Evolutionary conservation across 345 rosid genomes (phyloP), one percentile per base, ranked within the genome.

Genomic region (Rhizophora apiculata): DNA sequence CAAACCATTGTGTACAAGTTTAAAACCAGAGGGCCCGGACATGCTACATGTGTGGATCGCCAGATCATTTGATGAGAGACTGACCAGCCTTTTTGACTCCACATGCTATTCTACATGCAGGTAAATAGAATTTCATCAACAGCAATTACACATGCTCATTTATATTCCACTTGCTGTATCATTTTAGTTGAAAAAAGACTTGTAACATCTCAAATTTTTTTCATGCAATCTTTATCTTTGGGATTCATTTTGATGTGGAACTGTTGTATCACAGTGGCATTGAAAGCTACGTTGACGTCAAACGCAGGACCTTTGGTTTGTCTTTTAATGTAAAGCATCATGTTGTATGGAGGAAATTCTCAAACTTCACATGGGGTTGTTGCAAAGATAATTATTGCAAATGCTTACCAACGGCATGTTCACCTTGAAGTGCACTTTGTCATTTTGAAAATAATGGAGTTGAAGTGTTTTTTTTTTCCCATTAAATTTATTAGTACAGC

Each of bases 31-130:
- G 81, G 61, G 69, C 36, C 16, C 81, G 82, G 65, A 74, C 80
- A 20, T 85, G 89, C 74, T 85, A 77, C 81, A 60, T 69, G 74
- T 83, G 86, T 51, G 89, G 86, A 62, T 85, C 83, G 63, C 81
- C 76, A 34, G 78, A 76, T 75, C 89, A 85, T 72, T 74, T 85
- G 22, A 77, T 78, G 52, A 79, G 86, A 71, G 78, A 79, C 65
- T 83, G 89, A 76, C 89, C 81, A 15, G 78, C 60, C 52, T 81
- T 79, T 65, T 65, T 60, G 30, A 73, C 53, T 76, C 66, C 62
- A 11, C 69, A 53, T 77, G 62, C 76, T 60, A 77, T 73, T 81
- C 60, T 75, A 68, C 83, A 68, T 27, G 70, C 72, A 65, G 85
- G 89, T 83, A 72, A 39, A 58, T 37, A 22, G 36, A n/a, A 8